phyloP scores from a whole-genome alignment of 2,329 filamentous ascomycete species.

The Ceratocystis papillata region DNA sequence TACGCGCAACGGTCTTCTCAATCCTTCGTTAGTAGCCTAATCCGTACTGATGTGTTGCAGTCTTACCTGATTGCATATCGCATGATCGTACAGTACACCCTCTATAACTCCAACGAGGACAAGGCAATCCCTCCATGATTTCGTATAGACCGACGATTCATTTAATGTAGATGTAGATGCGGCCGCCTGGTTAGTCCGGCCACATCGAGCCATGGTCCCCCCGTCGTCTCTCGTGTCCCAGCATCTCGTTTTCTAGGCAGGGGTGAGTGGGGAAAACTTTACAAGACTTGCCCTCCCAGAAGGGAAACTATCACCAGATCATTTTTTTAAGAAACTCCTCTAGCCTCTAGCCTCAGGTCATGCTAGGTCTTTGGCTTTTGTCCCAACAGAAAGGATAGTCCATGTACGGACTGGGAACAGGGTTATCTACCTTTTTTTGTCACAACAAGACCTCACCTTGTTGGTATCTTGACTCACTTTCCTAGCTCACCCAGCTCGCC shows the following conservation, averaged over 20 bases:
- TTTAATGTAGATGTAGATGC: background rate
- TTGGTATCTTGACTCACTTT: background rate
- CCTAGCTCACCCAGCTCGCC: background rate
- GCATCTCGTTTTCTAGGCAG: background rate
- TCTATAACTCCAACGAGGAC: background rate
- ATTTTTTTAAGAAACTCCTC: no score
- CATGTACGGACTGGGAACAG: slow-evolving; percentile 6
- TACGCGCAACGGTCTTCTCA: no score
- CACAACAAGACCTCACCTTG: background rate
- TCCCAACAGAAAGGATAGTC: slow-evolving; percentile 14
- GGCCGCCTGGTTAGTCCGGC: background rate
- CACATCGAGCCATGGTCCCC: background rate
- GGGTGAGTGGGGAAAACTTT: no score
- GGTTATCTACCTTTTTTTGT: background rate
- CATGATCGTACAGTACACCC: background rate
- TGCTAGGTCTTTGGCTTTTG: background rate
- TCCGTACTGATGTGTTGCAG: slow-evolving; percentile 2
- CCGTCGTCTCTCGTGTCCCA: background rate
- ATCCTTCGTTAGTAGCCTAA: background rate
- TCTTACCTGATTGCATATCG: background rate
- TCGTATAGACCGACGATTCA: background rate
- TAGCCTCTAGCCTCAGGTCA: background rate
- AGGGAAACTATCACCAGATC: slow-evolving; percentile 4
- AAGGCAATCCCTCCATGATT: background rate
- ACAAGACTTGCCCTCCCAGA: background rate